phyloP scores from a whole-genome alignment of 2,329 filamentous ascomycete genomes.

The Ceratocystis lukuohia region DNA sequence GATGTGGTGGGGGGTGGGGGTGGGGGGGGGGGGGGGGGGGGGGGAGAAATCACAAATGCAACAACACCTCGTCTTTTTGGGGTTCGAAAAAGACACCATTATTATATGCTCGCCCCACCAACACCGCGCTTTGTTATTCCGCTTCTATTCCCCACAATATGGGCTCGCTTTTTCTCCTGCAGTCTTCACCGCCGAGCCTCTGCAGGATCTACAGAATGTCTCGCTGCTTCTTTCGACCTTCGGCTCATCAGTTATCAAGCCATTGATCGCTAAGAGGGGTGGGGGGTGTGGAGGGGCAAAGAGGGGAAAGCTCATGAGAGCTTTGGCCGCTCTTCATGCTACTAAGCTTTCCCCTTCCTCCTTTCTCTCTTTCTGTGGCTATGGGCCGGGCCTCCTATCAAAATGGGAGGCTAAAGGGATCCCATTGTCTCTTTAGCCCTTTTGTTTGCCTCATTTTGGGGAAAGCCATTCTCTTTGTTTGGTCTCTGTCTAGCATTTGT shows the following conservation, averaged over 20 bases:
- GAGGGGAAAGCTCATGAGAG: background rate
- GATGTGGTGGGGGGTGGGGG: too few species aligned
- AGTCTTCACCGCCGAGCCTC: conserved; percentile 5
- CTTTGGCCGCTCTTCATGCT: background rate
- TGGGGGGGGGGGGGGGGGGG: too few species aligned
- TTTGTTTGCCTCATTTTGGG: background rate
- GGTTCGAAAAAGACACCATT: background rate
- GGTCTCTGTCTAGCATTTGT: too few species aligned
- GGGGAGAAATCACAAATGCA: background rate
- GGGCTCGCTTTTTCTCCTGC: background rate
- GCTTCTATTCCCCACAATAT: background rate
- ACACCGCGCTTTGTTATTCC: background rate
- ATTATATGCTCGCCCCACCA: background rate
- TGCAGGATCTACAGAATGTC: conserved; percentile 2
- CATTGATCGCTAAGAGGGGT: background rate
- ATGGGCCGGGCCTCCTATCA: background rate
- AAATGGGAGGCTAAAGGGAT: background rate
- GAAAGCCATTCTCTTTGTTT: background rate
- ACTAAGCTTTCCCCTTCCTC: background rate
- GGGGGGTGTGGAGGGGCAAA: background rate
- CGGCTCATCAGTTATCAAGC: background rate
- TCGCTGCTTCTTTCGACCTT: background rate
- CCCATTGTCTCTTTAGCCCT: background rate
- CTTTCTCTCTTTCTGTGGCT: background rate
- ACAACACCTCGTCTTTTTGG: background rate